Percentiles rank a stretch among this genome's conserved stretches.
phyloP scores from a whole-genome alignment of 2,329 filamentous ascomycete species.

The Truncatella angustata region DNA sequence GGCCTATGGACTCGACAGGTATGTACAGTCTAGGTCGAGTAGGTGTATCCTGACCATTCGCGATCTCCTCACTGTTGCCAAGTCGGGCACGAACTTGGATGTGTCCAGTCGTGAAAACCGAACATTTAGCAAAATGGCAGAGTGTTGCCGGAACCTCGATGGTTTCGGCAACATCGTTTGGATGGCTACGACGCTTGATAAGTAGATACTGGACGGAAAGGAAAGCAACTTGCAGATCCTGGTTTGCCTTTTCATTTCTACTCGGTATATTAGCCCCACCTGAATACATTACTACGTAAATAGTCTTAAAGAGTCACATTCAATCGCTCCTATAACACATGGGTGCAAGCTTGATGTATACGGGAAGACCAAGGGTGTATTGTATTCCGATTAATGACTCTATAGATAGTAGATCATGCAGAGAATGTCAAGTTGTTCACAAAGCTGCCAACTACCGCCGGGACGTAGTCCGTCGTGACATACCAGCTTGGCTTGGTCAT shows the following conservation, averaged over 20 bases:
- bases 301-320: no score
- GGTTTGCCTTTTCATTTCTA: no score
- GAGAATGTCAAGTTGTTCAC: conserved; percentile 1
- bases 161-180: conserved; percentile 24
- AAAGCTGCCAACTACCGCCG: background rate
- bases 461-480: background rate
- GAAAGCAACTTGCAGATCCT: no score
- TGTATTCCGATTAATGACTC: no score
- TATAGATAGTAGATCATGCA: no score
- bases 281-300: no score
- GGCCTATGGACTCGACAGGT: conserved; percentile 14
- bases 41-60: conserved; percentile 9
- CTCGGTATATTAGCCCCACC: no score
- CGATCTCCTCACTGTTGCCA: conserved; percentile 7
- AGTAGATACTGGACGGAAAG: no score
- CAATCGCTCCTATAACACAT: no score
- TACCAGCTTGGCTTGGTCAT: conserved; percentile 19
- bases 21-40: conserved; percentile 7
- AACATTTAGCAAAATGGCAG: conserved; percentile 14
- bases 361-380: no score
- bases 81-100: background rate
- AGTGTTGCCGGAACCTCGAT: conserved; percentile 26
- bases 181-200: conserved; percentile 31
- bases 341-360: no score
- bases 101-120: background rate